A percentile compares a stretch with the other conserved stretches of the same genome.
Conservation (phyloP, 768 basidiomycete genomes). For the Lactarius tabidus region DNA sequence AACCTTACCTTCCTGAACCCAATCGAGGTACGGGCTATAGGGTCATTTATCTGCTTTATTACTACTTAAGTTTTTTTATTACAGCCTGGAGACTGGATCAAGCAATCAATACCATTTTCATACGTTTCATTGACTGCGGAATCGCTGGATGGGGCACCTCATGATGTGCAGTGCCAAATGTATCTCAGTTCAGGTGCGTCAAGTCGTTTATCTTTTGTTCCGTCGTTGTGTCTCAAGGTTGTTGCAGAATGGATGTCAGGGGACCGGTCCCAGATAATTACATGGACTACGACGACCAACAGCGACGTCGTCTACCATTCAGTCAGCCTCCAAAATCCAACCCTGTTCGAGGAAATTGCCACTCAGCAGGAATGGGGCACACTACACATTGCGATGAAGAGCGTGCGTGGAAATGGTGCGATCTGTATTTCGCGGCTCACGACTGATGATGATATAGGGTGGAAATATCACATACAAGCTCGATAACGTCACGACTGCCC, state of each 20-base stretch:
- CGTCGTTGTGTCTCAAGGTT: background rate
- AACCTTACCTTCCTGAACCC: slow-evolving; percentile 29
- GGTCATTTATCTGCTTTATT: too few species aligned
- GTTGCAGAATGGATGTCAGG: slow-evolving; percentile 29
- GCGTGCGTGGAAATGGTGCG: too few species aligned
- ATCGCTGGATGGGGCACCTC: slow-evolving; percentile 33
- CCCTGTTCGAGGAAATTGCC: background rate
- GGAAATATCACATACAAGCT: too few species aligned
- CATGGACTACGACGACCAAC: slow-evolving; percentile 7
- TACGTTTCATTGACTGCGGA: slow-evolving; percentile 34
- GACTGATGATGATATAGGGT: too few species aligned
- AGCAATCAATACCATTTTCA: slow-evolving; percentile 40
- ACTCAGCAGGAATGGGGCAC: too few species aligned
- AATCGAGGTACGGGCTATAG: too few species aligned
- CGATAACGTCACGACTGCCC: too few species aligned
- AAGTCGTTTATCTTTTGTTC: background rate
- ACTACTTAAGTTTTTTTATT: background rate
- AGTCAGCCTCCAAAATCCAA: background rate
- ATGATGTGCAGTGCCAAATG: slow-evolving; percentile 37
- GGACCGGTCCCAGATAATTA: slow-evolving; percentile 8
- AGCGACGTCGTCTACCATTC: background rate
- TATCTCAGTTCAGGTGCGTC: slow-evolving; percentile 38
- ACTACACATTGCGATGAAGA: too few species aligned
- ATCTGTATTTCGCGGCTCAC: too few species aligned
- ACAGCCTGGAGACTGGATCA: slow-evolving; percentile 36